Conservation (phyloP, 2,329 filamentous ascomycete genomes). For the Penicillium crustosum region DNA sequence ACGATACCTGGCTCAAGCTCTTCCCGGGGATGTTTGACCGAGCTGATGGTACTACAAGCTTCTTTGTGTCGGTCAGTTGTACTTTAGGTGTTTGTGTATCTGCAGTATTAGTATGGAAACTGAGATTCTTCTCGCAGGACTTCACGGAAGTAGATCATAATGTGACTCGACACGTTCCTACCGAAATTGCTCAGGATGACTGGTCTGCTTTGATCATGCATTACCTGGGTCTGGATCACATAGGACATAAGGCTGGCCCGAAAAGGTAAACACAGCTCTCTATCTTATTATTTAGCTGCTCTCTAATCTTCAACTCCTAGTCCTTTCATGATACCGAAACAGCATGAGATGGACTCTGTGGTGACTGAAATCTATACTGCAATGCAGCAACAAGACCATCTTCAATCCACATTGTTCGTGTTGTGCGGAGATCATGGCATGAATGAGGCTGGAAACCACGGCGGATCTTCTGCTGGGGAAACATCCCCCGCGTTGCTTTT, state of each 20-base stretch:
- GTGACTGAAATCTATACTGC: constrained; percentile 73
- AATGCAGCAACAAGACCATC: constrained; percentile 68
- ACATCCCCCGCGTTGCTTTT: constrained; percentile 92
- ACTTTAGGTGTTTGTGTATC: not conserved
- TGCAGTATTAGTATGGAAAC: constrained; percentile 3
- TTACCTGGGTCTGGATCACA: constrained; percentile 94
- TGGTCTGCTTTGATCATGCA: constrained; percentile 95
- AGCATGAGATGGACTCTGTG: constrained; percentile 87
- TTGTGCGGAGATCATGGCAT: constrained; percentile 97
- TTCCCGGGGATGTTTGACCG: constrained; percentile 87
- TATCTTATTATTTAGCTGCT: not conserved
- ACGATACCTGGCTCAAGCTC: constrained; percentile 97
- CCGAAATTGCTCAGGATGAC: constrained; percentile 72
- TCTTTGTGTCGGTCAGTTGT: constrained; percentile 85
- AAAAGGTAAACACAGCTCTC: constrained; percentile 57
- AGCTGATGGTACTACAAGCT: constrained; percentile 90
- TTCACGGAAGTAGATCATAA: constrained; percentile 98
- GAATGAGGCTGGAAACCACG: constrained; percentile 98
- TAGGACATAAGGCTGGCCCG: constrained; percentile 93
- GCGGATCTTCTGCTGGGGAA: constrained; percentile 88
- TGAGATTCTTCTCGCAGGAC: constrained; percentile 58
- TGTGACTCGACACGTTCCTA: constrained; percentile 83
- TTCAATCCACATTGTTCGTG: constrained; percentile 77
- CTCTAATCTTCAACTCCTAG: constrained; percentile 49
- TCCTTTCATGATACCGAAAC: constrained; percentile 88